phyloP scores from a whole-genome alignment of 495 filamentous ascomycete species.

The Glonium stellatum region DNA sequence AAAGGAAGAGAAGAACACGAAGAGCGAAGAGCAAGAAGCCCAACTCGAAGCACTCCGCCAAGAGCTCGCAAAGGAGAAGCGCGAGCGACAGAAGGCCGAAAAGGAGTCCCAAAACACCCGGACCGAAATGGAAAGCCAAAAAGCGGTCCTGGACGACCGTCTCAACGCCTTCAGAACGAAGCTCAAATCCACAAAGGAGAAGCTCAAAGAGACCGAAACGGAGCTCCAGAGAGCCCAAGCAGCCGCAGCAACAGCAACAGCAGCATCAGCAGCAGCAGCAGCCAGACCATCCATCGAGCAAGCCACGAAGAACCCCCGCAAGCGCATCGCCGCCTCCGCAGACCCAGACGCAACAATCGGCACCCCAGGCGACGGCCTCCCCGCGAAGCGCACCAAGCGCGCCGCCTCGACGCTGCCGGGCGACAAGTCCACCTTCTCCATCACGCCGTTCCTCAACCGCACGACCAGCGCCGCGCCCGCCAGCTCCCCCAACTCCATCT shows the following conservation, averaged over 20 bases:
- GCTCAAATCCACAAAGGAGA: slow-evolving; percentile 57
- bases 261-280: slow-evolving; percentile 37
- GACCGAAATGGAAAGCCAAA: slow-evolving; percentile 48
- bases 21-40: slow-evolving; percentile 15
- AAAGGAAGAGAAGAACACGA: slow-evolving; percentile 19
- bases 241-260: slow-evolving; percentile 34
- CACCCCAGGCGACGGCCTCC: slow-evolving; percentile 56
- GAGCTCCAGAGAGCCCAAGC: slow-evolving; percentile 42
- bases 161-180: slow-evolving; percentile 62
- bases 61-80: slow-evolving; percentile 39
- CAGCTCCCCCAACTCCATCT: slow-evolving; percentile 37
- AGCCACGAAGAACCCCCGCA: slow-evolving; percentile 39
- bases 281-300: slow-evolving; percentile 12
- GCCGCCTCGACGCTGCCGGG: slow-evolving; percentile 46
- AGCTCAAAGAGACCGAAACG: slow-evolving; percentile 54
- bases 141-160: slow-evolving; percentile 55
- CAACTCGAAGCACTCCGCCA: slow-evolving; percentile 34
- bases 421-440: slow-evolving; percentile 85
- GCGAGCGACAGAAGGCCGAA: slow-evolving; percentile 38
- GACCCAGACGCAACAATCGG: slow-evolving; percentile 52
- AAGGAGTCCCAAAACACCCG: slow-evolving; percentile 33
- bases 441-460: slow-evolving; percentile 85
- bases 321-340: slow-evolving; percentile 39
- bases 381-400: slow-evolving; percentile 40
- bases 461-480: slow-evolving; percentile 52